Evolutionary conservation across 805 yeast species (phyloP), one percentile per base, ranked within the genome.

Genomic region (Yarrowia divulgata): DNA sequence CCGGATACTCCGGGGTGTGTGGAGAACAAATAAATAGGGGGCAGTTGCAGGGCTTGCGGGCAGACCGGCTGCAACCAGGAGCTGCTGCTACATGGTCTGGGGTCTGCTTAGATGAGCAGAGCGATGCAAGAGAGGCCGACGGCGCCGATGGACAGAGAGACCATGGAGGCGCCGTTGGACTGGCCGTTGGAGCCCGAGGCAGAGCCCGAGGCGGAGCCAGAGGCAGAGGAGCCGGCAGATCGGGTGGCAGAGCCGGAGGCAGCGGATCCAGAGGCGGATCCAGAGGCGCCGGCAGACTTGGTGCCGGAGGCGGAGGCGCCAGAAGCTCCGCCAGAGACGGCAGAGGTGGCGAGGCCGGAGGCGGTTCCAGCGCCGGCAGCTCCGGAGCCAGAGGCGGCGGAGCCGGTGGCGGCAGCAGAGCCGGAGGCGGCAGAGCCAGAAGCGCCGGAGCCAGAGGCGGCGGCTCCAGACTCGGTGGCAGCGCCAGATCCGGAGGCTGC

Each of bases 151-250:
- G 63, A 57, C 39, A 57, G 63, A 16, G 48, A 40, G 48, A 57
- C 48, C 63, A 57, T 57, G 63, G 37, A 18, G 37, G 63, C 63
- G 43, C 63, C 63, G 63, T 40, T 57, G 63, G 48, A 29, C 63
- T 57, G 63, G 63, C 63, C 63, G 48, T 34, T 34, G 40, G 64
- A n/a, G 40, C 50, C 40, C 1, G 64, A 58, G 18, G 50, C 64
- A 18, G 64, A 58, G 40, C 40, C 64, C 5, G 64, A 58, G 43
- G 64, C 64, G 34, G 46, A 48, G 19, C 37, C 62, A 46, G 62
- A 32, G 45, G 63, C 60, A 18, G 45, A 34, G 13, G 58, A 35
- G 58, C 18, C 62, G 13, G 37, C 37, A 9, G 46, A 39, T 16
- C 46, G 34, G 18, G 48, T n/a, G 23, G 63, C 48, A 7, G 63